Evolutionary conservation across 129 eudicot species (phyloP).

Genomic region (Rutidosis leptorrhynchoides): DNA sequence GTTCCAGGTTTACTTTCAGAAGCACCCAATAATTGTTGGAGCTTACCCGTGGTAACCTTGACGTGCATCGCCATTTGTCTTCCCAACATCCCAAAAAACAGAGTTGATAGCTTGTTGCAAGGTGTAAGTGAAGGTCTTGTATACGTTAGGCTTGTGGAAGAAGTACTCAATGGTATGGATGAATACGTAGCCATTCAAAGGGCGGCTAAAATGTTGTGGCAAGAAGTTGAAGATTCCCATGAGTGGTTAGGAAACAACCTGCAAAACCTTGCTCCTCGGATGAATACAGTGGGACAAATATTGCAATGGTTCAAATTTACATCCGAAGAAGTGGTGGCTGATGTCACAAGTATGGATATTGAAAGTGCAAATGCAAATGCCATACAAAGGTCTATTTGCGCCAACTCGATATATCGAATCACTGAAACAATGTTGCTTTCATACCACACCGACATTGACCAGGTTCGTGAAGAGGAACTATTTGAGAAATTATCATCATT

Average conservation of each 20-base stretch:
- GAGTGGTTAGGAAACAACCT: constrained; percentile 10
- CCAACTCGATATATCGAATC: constrained; percentile 39
- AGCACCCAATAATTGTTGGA: constrained; percentile 27
- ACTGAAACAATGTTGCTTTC: constrained; percentile 19
- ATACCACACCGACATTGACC: not conserved
- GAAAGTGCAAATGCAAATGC: not conserved
- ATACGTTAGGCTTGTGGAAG: constrained; percentile 27
- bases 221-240: constrained; percentile 17
- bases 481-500: constrained; percentile 24
- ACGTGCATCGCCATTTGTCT: constrained; percentile 28
- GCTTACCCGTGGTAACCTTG: constrained; percentile 22
- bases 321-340: not conserved
- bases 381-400: constrained; percentile 19
- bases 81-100: not conserved
- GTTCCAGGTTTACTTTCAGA: constrained; percentile 7
- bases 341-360: not conserved
- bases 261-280: not conserved
- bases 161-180: constrained; percentile 4
- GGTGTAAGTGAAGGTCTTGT: constrained; percentile 29
- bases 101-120: constrained; percentile 4
- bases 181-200: not conserved
- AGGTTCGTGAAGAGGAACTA: constrained; percentile 12
- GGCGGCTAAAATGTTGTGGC: constrained; percentile 27
- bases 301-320: not conserved
- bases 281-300: not conserved